These are phyloP conservation scores for Lepiota subincarnata DNA, from an alignment of 768 basidiomycete genomes.

Conservation along the genomic window DNA sequence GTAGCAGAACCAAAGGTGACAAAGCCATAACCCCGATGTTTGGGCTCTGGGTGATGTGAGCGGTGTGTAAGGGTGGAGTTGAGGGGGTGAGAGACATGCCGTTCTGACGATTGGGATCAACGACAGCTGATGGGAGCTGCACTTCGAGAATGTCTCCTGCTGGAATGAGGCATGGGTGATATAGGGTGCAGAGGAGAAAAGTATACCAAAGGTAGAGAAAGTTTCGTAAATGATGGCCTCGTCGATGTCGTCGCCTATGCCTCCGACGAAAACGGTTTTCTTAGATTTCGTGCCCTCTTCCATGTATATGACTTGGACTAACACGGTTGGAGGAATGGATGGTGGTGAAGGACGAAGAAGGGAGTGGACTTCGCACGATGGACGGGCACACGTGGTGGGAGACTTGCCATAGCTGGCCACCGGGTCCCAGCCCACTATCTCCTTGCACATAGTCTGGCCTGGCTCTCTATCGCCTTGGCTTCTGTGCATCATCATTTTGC, in stretches of 20 bases:
- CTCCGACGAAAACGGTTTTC: constrained; percentile 83
- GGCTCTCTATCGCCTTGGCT: neutral
- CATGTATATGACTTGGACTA: constrained; percentile 36
- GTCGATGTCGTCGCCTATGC: constrained; percentile 80
- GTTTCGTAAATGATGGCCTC: constrained; percentile 70
- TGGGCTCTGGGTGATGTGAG: constrained; percentile 46
- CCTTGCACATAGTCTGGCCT: neutral
- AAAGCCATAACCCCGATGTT: constrained; percentile 93
- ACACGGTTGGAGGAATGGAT: constrained; percentile 2
- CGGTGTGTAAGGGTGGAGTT: neutral
- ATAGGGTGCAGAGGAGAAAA: neutral
- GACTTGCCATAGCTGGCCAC: constrained; percentile 4
- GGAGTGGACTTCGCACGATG: constrained; percentile 36
- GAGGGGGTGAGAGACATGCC: neutral
- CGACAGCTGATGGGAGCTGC: constrained; percentile 75
- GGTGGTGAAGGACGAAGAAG: constrained; percentile 24
- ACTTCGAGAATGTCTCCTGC: constrained; percentile 92
- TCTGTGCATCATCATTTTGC: constrained; percentile 7
- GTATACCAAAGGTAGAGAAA: constrained; percentile 85
- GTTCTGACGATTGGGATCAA: constrained; percentile 60
- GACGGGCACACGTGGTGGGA: constrained; percentile 21
- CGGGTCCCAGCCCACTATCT: constrained; percentile 9
- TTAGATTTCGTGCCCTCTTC: constrained; percentile 83
- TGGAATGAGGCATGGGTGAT: constrained; percentile 11
- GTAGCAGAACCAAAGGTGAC: constrained; percentile 76